Evolutionary conservation across 2,329 filamentous ascomycete genomes (phyloP).

Genomic region (Stemphylium beticola): DNA sequence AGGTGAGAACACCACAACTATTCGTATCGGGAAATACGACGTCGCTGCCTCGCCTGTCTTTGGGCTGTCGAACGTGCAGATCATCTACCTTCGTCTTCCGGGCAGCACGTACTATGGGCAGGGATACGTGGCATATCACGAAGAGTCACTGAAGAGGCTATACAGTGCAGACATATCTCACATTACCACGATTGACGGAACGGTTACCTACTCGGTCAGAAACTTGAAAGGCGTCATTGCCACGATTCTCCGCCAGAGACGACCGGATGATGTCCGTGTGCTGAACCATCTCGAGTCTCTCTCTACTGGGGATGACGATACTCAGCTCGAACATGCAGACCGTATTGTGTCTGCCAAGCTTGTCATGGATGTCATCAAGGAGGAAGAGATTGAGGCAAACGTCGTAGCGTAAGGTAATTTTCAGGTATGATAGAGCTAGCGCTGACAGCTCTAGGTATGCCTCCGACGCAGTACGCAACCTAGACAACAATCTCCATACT

Average conservation of each 20-base stretch:
- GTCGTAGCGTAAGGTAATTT: constrained; percentile 20
- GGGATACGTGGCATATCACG: constrained; percentile 20
- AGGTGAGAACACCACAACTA: constrained; percentile 10
- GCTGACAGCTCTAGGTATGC: constrained; percentile 26
- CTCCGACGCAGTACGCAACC: constrained; percentile 19
- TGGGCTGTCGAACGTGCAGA: constrained; percentile 25
- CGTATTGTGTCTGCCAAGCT: constrained; percentile 35
- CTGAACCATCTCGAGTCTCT: constrained; percentile 29
- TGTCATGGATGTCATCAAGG: constrained; percentile 30
- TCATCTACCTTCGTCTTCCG: constrained; percentile 37
- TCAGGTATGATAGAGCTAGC: too few species aligned
- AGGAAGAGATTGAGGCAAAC: constrained; percentile 15
- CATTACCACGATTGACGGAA: constrained; percentile 27
- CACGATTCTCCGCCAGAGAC: constrained; percentile 20
- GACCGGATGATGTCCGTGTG: constrained; percentile 26
- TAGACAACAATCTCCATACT: constrained; percentile 1
- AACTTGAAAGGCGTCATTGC: constrained; percentile 25
- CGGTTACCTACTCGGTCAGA: constrained; percentile 27
- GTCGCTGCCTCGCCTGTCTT: constrained; percentile 20
- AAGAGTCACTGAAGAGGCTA: constrained; percentile 29
- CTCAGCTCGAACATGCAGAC: constrained; percentile 34
- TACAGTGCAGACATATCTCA: constrained; percentile 25
- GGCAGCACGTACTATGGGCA: constrained; percentile 27
- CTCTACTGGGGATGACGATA: constrained; percentile 13
- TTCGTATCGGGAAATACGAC: constrained; percentile 12